phyloP scores from a whole-genome alignment of 208 protist species.

The Naegleria lovaniensis region DNA sequence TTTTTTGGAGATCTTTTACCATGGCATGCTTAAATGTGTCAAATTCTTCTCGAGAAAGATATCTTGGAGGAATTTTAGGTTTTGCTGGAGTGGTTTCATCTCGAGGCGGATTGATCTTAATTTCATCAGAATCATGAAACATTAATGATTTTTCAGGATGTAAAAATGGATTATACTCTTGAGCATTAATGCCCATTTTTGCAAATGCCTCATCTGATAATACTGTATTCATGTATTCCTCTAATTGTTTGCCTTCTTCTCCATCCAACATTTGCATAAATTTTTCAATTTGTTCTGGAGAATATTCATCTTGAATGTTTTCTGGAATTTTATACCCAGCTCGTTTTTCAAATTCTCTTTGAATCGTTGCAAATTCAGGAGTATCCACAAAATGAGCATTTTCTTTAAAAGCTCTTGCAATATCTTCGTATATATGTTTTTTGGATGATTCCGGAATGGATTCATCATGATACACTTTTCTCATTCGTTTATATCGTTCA shows the following conservation, averaged over 20 bases:
- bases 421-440: neutral
- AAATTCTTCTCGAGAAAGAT: neutral
- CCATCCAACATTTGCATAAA: conserved; percentile 18
- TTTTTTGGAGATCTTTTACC: neutral
- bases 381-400: neutral
- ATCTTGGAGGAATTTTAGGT: neutral
- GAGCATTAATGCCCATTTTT: neutral
- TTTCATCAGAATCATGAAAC: neutral
- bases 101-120: neutral
- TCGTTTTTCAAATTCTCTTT: neutral
- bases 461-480: neutral
- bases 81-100: neutral
- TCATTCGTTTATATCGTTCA: neutral
- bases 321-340: neutral
- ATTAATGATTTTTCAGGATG: neutral
- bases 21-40: neutral
- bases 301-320: neutral
- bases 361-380: neutral
- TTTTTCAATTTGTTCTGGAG: neutral
- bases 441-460: neutral
- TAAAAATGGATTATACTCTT: neutral
- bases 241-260: neutral
- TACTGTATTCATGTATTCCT: neutral
- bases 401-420: neutral
- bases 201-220: neutral